A percentile compares a stretch with the other conserved stretches of the same genome.
Evolutionary conservation across 192 early-diverging fungal genomes (phyloP).

Genomic region (Entrophospora sp.): DNA sequence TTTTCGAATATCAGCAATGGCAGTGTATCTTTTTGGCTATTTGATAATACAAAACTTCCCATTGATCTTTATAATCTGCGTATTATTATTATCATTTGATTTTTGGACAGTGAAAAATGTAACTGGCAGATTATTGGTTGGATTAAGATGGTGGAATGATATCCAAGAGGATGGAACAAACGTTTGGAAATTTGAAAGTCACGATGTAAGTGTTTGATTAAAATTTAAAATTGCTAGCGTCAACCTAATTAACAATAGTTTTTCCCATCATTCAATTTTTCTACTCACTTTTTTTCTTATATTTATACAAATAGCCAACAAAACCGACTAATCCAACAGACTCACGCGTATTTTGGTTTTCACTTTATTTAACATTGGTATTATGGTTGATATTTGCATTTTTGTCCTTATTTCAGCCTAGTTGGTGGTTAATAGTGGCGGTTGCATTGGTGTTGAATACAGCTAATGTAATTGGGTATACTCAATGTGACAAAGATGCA

Average conservation of each 20-base stretch:
- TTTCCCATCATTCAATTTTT: too few relatives aligned
- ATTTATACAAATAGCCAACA: conserved; percentile 37
- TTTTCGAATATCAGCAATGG: conserved; percentile 76
- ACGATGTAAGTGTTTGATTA: conserved; percentile 49
- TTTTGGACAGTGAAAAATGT: conserved; percentile 99
- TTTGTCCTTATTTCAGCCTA: conserved; percentile 60
- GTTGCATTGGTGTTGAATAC: conserved; percentile 79
- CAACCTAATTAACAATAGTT: background rate
- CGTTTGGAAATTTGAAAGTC: conserved; percentile 94
- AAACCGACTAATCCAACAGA: conserved; percentile 75
- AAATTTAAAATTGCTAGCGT: background rate
- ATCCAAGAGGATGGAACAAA: conserved; percentile 91
- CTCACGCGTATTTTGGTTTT: conserved; percentile 87
- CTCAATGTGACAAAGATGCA: conserved; percentile 90
- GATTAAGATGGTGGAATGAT: conserved; percentile 99
- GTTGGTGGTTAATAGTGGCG: conserved; percentile 79
- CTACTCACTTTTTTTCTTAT: conserved; percentile 11
- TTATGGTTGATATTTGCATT: conserved; percentile 80
- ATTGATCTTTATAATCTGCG: conserved; percentile 82
- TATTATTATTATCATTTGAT: conserved; percentile 89
- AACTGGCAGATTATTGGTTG: conserved; percentile 90
- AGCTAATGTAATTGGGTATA: conserved; percentile 93
- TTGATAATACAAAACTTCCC: conserved; percentile 81
- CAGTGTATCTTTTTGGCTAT: conserved; percentile 78
- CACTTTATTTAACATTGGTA: conserved; percentile 76